phyloP scores from a whole-genome alignment of 306 rosid species.

The Cicer judaicum region DNA sequence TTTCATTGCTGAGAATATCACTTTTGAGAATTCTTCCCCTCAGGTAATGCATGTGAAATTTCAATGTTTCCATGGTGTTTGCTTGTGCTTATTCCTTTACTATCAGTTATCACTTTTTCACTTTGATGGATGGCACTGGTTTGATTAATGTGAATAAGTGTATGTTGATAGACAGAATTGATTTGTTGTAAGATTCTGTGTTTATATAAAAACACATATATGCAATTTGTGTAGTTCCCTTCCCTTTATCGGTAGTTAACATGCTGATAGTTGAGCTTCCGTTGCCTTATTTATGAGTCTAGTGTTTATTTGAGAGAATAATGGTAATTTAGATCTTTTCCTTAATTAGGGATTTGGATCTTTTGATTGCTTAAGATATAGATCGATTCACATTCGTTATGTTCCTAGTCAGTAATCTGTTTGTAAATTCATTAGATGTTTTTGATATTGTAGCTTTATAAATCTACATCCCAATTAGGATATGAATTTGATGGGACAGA shows the following conservation, averaged over 20 bases:
- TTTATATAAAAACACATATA: background rate
- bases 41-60: constrained; percentile 57
- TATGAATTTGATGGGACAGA: constrained; percentile 20
- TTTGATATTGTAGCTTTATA: constrained; percentile 20
- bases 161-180: constrained; percentile 34
- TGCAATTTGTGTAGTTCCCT: constrained; percentile 11
- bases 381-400: constrained; percentile 27
- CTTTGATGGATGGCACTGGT: constrained; percentile 11
- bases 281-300: constrained; percentile 4
- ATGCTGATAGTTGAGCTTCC: constrained; percentile 12
- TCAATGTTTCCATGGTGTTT: constrained; percentile 35
- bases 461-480: constrained; percentile 2
- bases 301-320: constrained; percentile 8
- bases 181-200: background rate
- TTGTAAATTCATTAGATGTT: constrained; percentile 25
- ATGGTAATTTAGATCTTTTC: constrained; percentile 20
- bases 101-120: constrained; percentile 21
- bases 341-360: background rate
- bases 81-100: constrained; percentile 43
- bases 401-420: background rate
- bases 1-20: constrained; percentile 91
- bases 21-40: constrained; percentile 89
- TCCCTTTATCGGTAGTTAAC: constrained; percentile 21
- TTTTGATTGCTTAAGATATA: background rate
- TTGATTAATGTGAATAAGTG: constrained; percentile 8